Evolutionary conservation across 192 early-diverging fungal genomes (phyloP), one percentile per base, ranked within the genome.

Genomic region (Entomortierella beljakovae): DNA sequence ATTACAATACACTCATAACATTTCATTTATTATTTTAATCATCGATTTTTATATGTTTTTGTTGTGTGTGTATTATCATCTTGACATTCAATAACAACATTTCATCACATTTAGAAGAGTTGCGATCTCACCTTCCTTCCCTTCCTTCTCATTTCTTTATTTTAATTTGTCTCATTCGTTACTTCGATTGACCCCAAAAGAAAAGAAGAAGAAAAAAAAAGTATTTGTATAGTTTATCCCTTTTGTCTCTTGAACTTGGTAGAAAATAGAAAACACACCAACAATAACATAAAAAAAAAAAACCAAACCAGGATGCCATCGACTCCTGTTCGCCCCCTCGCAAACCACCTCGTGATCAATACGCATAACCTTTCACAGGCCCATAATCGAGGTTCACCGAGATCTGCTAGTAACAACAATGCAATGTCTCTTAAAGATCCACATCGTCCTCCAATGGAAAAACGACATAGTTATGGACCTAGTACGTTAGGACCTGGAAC

Each of bases 341-440:
- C 75, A 32, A 79, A 69, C 22, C 74, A 77, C 43, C 61, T 77
- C 28, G 65, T 77, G 53, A 77, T 77, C 52, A 77, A 69, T 68
- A 79, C 75, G 56, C 75, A 79, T 29, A 79, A 79, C 31, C 68
- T 79, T 37, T 79, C 75, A 18, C 75, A 79, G 61, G 75, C 75
- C 3, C 75, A 79, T 33, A 79, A 79, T 42, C 61, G 75, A 40
- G 75, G 75, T 6, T 79, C 75, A 15, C 75, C 75, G 22, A 48
- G 75, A 58, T 70, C 67, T 13, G 75, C 75, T 50, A 64, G 34
- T 51, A 62, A 66, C 53, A 64, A 23, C 46, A 29, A 46, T 22
- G 57, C 61, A 32, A 11, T 60, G 61, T 20, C 61, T 22, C 52
- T 79, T 38, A 79, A 79, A 51, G 75, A 79, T 20, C 16, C 61